phyloP scores from a whole-genome alignment of 371 early-diverging fungal species.

The Phascolomyces articulosus region DNA sequence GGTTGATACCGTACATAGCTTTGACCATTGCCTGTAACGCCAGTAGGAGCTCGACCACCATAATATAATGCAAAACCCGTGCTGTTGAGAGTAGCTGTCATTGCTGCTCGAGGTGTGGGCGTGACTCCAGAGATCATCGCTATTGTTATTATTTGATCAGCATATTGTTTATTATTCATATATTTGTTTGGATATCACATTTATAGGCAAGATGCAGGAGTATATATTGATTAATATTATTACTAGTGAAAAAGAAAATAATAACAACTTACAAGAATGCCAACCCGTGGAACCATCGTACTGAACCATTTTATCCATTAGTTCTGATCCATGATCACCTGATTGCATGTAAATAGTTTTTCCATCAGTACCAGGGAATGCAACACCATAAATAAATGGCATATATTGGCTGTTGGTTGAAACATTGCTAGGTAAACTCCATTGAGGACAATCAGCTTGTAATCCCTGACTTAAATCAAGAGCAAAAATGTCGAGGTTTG shows the following conservation, averaged over 20 bases:
- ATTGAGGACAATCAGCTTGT: constrained; percentile 9
- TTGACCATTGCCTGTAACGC: not conserved
- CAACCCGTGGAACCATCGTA: constrained; percentile 14
- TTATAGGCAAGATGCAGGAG: no score
- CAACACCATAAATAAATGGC: constrained; percentile 21
- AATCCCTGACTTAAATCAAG: constrained; percentile 15
- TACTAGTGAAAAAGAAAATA: no score
- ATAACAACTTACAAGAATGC: constrained; percentile 10
- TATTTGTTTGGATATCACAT: not conserved
- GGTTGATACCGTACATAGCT: not conserved
- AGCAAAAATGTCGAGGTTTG: not conserved
- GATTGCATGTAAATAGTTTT: constrained; percentile 15
- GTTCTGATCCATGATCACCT: constrained; percentile 13
- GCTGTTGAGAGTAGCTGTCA: constrained; percentile 16
- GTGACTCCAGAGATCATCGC: constrained; percentile 10
- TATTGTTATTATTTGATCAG: not conserved
- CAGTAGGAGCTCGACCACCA: constrained; percentile 11
- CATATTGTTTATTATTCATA: not conserved
- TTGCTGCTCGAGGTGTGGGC: constrained; percentile 14
- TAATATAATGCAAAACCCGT: constrained; percentile 20
- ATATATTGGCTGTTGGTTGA: constrained; percentile 7
- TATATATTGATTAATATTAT: no score
- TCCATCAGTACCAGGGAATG: constrained; percentile 8
- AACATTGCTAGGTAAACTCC: constrained; percentile 4
- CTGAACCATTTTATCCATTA: constrained; percentile 4